These are phyloP conservation scores for Suillus decipiens DNA, from an alignment of 768 basidiomycete species.

Conservation along the genomic window DNA sequence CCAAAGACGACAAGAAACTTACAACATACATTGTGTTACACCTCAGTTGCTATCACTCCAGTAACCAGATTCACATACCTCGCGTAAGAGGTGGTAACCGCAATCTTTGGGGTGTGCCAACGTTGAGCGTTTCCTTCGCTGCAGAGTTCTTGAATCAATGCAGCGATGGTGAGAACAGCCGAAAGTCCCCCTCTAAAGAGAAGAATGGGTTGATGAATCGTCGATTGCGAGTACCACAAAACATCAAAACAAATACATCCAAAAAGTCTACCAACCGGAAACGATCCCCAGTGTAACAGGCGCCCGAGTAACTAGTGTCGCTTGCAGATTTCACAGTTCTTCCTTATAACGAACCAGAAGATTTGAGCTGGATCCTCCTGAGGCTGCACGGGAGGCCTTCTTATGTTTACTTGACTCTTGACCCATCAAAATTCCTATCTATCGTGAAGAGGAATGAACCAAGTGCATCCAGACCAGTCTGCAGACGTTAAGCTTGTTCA, in stretches of 20 bases:
- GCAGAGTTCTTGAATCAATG: constrained; percentile 52
- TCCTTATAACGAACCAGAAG: constrained; percentile 10
- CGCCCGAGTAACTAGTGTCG: constrained; percentile 62
- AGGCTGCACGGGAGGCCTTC: constrained; percentile 9
- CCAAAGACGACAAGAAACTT: constrained; percentile 69
- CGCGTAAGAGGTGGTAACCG: constrained; percentile 58
- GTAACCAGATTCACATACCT: constrained; percentile 35
- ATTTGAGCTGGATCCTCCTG: constrained; percentile 4
- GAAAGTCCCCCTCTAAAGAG: constrained; percentile 62
- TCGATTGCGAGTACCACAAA: neutral
- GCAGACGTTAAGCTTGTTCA: neutral
- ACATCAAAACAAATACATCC: constrained; percentile 38
- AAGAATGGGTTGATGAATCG: constrained; percentile 66
- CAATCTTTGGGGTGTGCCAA: constrained; percentile 59
- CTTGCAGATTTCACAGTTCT: constrained; percentile 20
- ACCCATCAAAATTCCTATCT: constrained; percentile 54
- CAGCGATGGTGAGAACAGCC: constrained; percentile 57
- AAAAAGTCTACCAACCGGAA: constrained; percentile 61
- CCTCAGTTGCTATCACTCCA: neutral
- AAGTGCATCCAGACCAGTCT: constrained; percentile 60
- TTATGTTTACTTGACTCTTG: constrained; percentile 34
- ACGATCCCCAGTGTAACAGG: constrained; percentile 49
- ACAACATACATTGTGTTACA: neutral
- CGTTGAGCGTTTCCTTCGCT: constrained; percentile 46
- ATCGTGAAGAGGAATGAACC: constrained; percentile 56